phyloP scores from a whole-genome alignment of 345 rosid genomes.

The Noccaea bulbosa region DNA sequence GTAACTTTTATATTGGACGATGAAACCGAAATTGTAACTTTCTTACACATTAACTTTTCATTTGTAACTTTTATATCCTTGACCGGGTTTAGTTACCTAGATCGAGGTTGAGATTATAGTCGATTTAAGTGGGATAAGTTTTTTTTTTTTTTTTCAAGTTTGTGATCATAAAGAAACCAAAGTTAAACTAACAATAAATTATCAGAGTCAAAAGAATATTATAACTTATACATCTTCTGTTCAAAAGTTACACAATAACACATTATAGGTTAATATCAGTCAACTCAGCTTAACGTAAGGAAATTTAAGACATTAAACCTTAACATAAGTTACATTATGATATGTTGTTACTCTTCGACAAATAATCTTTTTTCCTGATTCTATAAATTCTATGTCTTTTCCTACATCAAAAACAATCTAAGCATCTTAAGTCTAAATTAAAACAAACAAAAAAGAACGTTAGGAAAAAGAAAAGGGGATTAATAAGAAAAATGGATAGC shows the following conservation, averaged over 20 bases:
- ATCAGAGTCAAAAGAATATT: neutral
- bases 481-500: slow-evolving; percentile 18
- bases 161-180: too few relatives aligned
- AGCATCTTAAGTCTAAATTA: neutral
- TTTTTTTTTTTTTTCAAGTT: too few relatives aligned
- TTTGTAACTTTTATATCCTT: too few relatives aligned
- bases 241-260: slow-evolving; percentile 7
- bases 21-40: too few relatives aligned
- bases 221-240: slow-evolving; percentile 6
- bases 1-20: too few relatives aligned
- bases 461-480: neutral
- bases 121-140: too few relatives aligned
- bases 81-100: too few relatives aligned
- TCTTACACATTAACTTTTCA: too few relatives aligned
- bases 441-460: neutral
- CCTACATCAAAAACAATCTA: slow-evolving; percentile 5
- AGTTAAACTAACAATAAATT: too few relatives aligned
- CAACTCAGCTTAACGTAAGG: neutral
- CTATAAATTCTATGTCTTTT: slow-evolving; percentile 9
- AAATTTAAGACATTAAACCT: neutral
- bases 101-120: too few relatives aligned
- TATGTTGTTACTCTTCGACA: too few relatives aligned
- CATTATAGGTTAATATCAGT: neutral
- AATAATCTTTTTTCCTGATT: neutral
- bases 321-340: slow-evolving; percentile 5